Conservation (phyloP, 176 grass and related monocot species). For the Juncus inflexus region DNA sequence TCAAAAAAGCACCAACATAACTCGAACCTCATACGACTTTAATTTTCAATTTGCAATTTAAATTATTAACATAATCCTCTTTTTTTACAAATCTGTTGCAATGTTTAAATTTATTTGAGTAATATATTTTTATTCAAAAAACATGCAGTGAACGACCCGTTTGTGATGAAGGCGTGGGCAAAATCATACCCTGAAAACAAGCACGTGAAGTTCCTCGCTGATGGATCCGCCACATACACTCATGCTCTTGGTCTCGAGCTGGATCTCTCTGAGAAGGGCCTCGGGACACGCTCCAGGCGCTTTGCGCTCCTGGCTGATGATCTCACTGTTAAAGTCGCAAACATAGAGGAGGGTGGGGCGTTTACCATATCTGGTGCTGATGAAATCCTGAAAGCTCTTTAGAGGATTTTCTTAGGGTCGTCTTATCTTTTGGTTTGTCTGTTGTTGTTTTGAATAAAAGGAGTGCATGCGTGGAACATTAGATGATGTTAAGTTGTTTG, state of each 20-base stretch:
- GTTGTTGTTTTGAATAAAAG: slow-evolving; percentile 6
- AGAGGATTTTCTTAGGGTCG: slow-evolving; percentile 16
- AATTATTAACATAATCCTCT: neutral
- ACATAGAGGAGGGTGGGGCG: slow-evolving; percentile 84
- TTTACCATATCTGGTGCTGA: slow-evolving; percentile 97
- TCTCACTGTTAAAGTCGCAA: slow-evolving; percentile 69
- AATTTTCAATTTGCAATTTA: neutral
- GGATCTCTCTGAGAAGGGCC: slow-evolving; percentile 77
- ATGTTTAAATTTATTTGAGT: neutral
- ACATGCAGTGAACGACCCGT: slow-evolving; percentile 69
- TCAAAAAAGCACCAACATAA: neutral
- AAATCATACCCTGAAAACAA: slow-evolving; percentile 92
- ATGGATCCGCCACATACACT: slow-evolving; percentile 72
- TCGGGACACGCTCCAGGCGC: slow-evolving; percentile 65
- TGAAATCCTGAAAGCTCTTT: slow-evolving; percentile 83
- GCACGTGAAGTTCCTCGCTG: slow-evolving; percentile 90
- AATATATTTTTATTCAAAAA: neutral
- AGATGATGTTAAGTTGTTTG: neutral
- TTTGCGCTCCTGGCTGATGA: slow-evolving; percentile 75
- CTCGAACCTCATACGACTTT: neutral
- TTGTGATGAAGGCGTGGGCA: slow-evolving; percentile 96
- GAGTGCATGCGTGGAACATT: neutral
- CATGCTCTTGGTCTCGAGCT: slow-evolving; percentile 78
- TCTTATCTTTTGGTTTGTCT: neutral
- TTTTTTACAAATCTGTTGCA: too few species aligned